A percentile compares a stretch with the other conserved stretches of the same genome.
phyloP scores from a whole-genome alignment of 202 grass and related monocot genomes.

The Schoenoplectus tabernaemontani region DNA sequence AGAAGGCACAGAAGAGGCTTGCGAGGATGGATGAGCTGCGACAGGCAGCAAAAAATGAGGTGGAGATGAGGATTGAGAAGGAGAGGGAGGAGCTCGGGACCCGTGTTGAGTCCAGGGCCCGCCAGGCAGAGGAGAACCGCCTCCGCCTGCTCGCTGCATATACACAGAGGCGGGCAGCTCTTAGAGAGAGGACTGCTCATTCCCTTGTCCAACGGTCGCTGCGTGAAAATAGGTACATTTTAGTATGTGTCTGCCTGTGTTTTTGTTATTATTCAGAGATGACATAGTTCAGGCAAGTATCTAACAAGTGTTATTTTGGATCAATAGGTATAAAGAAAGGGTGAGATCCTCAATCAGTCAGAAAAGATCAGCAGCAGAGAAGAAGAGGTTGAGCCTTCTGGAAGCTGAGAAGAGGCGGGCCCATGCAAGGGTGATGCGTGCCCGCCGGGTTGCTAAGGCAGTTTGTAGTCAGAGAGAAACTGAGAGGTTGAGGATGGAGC shows the following conservation, averaged over 20 bases:
- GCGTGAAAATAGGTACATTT: slow-evolving; percentile 50
- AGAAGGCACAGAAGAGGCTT: slow-evolving; percentile 61
- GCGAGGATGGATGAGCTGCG: slow-evolving; percentile 79
- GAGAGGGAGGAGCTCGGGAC: slow-evolving; percentile 78
- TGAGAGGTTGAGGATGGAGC: slow-evolving; percentile 69
- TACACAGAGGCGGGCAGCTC: slow-evolving; percentile 52
- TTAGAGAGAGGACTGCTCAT: slow-evolving; percentile 68
- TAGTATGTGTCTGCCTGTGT: neutral
- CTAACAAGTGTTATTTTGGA: neutral
- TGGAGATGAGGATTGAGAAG: slow-evolving; percentile 78
- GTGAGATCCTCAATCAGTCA: slow-evolving; percentile 63
- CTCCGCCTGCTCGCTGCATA: slow-evolving; percentile 50
- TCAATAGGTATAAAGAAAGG: slow-evolving; percentile 37
- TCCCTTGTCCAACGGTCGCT: slow-evolving; percentile 53
- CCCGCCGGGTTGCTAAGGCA: slow-evolving; percentile 51
- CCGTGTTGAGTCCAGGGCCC: slow-evolving; percentile 76
- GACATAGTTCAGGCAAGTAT: neutral
- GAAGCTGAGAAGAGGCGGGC: slow-evolving; percentile 82
- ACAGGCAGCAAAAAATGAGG: slow-evolving; percentile 71
- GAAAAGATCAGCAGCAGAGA: slow-evolving; percentile 77
- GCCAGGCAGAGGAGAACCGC: slow-evolving; percentile 74
- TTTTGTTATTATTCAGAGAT: neutral
- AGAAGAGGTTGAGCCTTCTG: slow-evolving; percentile 64
- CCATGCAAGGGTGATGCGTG: slow-evolving; percentile 58
- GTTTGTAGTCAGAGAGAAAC: slow-evolving; percentile 75